Percentiles rank a stretch among this genome's conserved stretches.
Conservation (phyloP, 2,329 filamentous ascomycete species). For the Neophaeococcomyces aloes region DNA sequence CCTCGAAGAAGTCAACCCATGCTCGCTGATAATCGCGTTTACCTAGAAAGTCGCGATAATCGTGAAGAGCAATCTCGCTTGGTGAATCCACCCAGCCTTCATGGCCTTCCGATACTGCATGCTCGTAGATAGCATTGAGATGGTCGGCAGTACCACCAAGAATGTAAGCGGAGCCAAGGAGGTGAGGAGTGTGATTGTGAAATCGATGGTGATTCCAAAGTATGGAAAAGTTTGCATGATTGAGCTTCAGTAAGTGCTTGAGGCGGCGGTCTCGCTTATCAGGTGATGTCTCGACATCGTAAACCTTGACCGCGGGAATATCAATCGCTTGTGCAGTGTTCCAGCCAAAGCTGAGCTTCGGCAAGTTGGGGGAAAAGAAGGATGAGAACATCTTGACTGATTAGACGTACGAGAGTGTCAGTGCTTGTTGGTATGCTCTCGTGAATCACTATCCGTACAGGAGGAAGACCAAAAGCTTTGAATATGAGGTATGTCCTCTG, state of each 20-base stretch:
- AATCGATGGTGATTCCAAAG: constrained; percentile 64
- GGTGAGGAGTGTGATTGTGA: constrained; percentile 75
- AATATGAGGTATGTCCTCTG: too few species aligned
- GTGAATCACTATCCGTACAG: too few species aligned
- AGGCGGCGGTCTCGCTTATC: constrained; percentile 73
- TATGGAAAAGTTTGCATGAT: constrained; percentile 82
- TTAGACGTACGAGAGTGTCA: too few species aligned
- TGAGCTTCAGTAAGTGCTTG: constrained; percentile 82
- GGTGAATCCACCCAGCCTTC: constrained; percentile 78
- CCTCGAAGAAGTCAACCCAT: constrained; percentile 91
- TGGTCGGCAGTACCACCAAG: constrained; percentile 65
- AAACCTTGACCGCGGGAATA: constrained; percentile 58
- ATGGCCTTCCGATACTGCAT: constrained; percentile 49
- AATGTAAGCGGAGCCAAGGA: constrained; percentile 73
- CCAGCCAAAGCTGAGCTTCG: constrained; percentile 13
- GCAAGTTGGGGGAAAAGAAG: constrained; percentile 13
- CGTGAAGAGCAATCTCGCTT: constrained; percentile 66
- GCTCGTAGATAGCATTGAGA: constrained; percentile 71
- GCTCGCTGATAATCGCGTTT: constrained; percentile 75
- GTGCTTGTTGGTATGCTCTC: too few species aligned
- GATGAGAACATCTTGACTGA: constrained; percentile 12
- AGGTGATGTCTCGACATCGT: constrained; percentile 67
- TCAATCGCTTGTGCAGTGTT: constrained; percentile 24
- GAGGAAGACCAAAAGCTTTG: too few species aligned
- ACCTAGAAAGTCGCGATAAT: constrained; percentile 81